Percentiles rank a stretch among this genome's conserved stretches.
Conservation (phyloP, 2,329 filamentous ascomycete genomes). For the Botrytis squamosa region DNA sequence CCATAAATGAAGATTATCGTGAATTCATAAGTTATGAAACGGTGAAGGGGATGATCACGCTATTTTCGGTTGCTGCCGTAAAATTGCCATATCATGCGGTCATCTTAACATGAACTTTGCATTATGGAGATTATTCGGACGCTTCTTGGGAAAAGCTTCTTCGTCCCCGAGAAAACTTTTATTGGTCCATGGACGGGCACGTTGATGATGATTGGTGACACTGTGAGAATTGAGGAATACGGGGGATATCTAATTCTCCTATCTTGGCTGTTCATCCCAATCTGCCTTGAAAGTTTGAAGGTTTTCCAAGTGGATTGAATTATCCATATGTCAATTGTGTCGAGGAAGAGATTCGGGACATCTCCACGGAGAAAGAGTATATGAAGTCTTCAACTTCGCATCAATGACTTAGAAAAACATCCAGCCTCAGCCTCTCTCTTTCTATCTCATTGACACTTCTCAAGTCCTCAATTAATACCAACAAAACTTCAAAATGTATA, state of each 20-base stretch:
- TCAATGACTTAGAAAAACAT: background rate
- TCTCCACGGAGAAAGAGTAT: background rate
- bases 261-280: background rate
- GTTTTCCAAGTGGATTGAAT: background rate
- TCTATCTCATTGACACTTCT: background rate
- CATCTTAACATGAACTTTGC: background rate
- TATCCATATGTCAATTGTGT: background rate
- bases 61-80: background rate
- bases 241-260: background rate
- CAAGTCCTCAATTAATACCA: background rate
- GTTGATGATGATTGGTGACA: background rate
- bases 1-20: background rate
- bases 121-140: conserved; percentile 2
- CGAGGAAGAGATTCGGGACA: background rate
- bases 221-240: background rate
- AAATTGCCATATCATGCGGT: background rate
- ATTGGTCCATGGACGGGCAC: background rate
- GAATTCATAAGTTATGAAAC: background rate
- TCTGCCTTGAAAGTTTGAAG: background rate
- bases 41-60: background rate
- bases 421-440: conserved; percentile 5
- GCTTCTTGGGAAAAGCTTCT: background rate
- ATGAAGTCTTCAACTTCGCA: conserved; percentile 1
- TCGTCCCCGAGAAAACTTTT: background rate
- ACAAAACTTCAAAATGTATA: conserved; percentile 3